Percentiles rank a stretch among this genome's conserved stretches.
These are phyloP conservation scores for Lasiosphaeria hispida DNA, from an alignment of 495 filamentous ascomycete genomes.

Conservation along the genomic window DNA sequence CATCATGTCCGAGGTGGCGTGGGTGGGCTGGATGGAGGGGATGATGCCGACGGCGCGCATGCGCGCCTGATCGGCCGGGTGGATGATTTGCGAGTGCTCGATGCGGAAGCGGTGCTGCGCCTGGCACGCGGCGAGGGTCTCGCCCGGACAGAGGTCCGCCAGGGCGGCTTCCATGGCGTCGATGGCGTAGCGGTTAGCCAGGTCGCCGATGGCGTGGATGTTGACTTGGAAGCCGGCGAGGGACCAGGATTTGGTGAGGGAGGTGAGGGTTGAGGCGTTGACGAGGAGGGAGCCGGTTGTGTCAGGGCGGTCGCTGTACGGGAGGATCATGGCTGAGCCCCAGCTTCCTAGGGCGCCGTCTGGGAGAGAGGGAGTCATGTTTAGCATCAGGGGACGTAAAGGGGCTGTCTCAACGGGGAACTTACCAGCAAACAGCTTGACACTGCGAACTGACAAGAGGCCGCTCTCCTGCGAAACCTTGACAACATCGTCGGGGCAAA, in stretches of 20 bases:
- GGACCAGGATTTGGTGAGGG: slow-evolving; percentile 50
- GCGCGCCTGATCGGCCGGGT: slow-evolving; percentile 55
- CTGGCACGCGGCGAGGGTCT: slow-evolving; percentile 43
- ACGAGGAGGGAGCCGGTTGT: slow-evolving; percentile 59
- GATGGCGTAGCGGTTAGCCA: slow-evolving; percentile 57
- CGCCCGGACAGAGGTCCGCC: slow-evolving; percentile 43
- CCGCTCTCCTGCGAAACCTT: slow-evolving; percentile 40
- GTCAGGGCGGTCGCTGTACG: slow-evolving; percentile 57
- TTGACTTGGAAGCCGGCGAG: slow-evolving; percentile 54
- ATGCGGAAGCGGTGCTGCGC: slow-evolving; percentile 54
- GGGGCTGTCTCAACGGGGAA: background rate
- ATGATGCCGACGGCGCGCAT: slow-evolving; percentile 57
- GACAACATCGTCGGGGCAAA: slow-evolving; percentile 49
- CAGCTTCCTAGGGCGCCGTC: slow-evolving; percentile 64
- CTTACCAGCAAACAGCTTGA: slow-evolving; percentile 60
- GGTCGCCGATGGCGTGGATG: slow-evolving; percentile 65
- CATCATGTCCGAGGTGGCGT: slow-evolving; percentile 62
- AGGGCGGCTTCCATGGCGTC: slow-evolving; percentile 52
- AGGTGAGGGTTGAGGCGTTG: slow-evolving; percentile 50
- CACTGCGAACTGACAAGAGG: slow-evolving; percentile 49
- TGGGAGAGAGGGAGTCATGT: slow-evolving; percentile 20
- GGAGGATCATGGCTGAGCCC: slow-evolving; percentile 62
- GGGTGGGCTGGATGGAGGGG: slow-evolving; percentile 65
- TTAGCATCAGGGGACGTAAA: background rate
- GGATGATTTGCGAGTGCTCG: slow-evolving; percentile 65